A percentile compares a stretch with the other conserved stretches of the same genome.
Conservation (phyloP, 257 asterid genomes). For the Nemophila menziesii region DNA sequence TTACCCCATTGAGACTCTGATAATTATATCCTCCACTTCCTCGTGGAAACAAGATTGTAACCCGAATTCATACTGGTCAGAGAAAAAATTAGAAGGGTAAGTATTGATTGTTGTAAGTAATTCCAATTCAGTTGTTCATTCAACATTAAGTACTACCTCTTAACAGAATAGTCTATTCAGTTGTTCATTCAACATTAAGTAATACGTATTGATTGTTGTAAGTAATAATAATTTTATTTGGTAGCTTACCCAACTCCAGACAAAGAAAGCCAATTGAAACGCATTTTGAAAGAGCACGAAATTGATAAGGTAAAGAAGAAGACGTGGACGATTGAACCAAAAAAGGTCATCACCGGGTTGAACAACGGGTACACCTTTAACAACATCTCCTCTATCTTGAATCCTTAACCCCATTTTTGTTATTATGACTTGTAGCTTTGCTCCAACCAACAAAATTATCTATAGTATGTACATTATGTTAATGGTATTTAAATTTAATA, state of each 20-base stretch:
- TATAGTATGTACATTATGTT: conserved; percentile 7
- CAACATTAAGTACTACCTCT: too few relatives aligned
- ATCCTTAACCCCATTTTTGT: conserved; percentile 80
- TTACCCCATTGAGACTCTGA: conserved; percentile 83
- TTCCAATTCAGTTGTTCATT: too few relatives aligned
- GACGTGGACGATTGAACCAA: conserved; percentile 81
- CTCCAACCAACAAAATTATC: conserved; percentile 72
- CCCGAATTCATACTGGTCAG: conserved; percentile 62
- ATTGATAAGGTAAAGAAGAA: conserved; percentile 63
- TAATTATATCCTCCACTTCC: conserved; percentile 58
- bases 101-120: too few relatives aligned
- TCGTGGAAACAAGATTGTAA: conserved; percentile 73
- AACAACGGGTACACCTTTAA: conserved; percentile 70
- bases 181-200: not conserved
- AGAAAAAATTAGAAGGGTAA: not conserved
- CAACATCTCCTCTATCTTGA: conserved; percentile 69
- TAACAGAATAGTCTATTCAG: too few relatives aligned
- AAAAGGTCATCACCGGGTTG: conserved; percentile 71
- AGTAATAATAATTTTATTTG: not conserved
- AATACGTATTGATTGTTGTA: not conserved
- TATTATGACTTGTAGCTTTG: conserved; percentile 80
- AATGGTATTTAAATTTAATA: too few relatives aligned
- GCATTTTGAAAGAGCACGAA: conserved; percentile 97
- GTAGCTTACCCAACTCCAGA: conserved; percentile 75
- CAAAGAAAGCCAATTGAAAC: conserved; percentile 88